Conservation (phyloP, 2,329 filamentous ascomycete species). For the Epichloe sp. region DNA sequence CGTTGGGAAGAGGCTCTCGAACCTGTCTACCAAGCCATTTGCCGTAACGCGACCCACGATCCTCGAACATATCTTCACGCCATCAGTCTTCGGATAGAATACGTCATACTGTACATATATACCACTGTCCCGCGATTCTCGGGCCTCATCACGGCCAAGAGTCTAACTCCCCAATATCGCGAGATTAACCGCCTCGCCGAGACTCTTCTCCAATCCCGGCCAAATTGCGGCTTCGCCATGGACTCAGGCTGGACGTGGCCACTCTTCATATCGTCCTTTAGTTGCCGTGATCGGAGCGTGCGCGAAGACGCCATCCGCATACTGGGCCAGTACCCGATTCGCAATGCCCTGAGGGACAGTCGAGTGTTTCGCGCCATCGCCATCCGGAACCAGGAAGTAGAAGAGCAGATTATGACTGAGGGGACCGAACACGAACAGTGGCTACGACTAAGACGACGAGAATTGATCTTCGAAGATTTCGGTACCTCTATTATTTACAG, state of each 20-base stretch:
- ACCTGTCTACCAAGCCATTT: constrained; percentile 19
- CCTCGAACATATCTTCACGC: constrained; percentile 19
- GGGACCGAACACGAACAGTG: constrained; percentile 24
- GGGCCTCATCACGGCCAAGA: constrained; percentile 20
- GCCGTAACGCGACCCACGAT: constrained; percentile 13
- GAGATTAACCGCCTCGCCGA: constrained; percentile 27
- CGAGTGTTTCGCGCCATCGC: constrained; percentile 26
- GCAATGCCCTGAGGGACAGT: constrained; percentile 31
- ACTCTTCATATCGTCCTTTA: constrained; percentile 27
- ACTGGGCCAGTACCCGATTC: constrained; percentile 26
- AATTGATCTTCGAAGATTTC: constrained; percentile 26
- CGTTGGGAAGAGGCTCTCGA: constrained; percentile 27
- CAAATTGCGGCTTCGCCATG: constrained; percentile 29
- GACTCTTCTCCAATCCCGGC: constrained; percentile 21
- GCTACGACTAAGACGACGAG: constrained; percentile 23
- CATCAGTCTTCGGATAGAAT: constrained; percentile 29
- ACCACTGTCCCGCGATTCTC: constrained; percentile 25
- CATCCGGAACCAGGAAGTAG: constrained; percentile 23
- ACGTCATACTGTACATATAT: constrained; percentile 27
- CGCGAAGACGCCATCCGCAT: constrained; percentile 27
- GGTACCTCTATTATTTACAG: constrained; percentile 24
- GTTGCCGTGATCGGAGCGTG: constrained; percentile 25
- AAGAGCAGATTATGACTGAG: constrained; percentile 18
- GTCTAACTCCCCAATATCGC: constrained; percentile 29
- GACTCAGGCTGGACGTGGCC: constrained; percentile 33